These are phyloP conservation scores for Mycena belliarum DNA, from an alignment of 768 basidiomycete species.

Conservation along the genomic window DNA sequence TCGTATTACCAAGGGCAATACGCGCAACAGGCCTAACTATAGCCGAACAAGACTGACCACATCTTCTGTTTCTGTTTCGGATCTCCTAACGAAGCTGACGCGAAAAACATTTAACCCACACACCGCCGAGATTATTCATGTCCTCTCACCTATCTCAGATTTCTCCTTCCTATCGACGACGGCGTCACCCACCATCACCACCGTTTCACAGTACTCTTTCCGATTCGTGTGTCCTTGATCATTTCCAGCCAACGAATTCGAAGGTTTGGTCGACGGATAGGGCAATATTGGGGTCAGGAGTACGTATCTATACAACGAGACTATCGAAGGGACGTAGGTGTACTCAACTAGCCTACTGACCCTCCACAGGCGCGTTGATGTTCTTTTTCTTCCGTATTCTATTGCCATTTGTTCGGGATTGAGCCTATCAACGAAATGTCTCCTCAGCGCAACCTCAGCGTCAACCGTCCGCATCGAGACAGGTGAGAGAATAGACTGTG, in stretches of 20 bases:
- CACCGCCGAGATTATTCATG: slow-evolving; percentile 33
- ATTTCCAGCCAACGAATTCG: not conserved
- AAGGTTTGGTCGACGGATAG: slow-evolving; percentile 4
- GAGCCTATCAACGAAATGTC: too few relatives aligned
- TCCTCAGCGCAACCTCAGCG: too few relatives aligned
- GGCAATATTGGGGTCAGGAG: not conserved
- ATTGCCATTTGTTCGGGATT: too few relatives aligned
- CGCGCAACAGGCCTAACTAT: slow-evolving; percentile 56
- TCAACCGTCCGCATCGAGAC: too few relatives aligned
- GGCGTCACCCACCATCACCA: slow-evolving; percentile 2
- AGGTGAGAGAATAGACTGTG: too few relatives aligned
- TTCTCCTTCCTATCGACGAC: slow-evolving; percentile 1
- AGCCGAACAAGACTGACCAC: slow-evolving; percentile 26
- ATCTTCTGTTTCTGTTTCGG: slow-evolving; percentile 34
- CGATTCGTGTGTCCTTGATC: not conserved
- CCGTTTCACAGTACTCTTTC: slow-evolving; percentile 6
- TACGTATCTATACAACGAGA: slow-evolving; percentile 24
- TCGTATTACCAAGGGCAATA: slow-evolving; percentile 91
- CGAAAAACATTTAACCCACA: slow-evolving; percentile 36
- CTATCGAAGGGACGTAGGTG: slow-evolving; percentile 25
- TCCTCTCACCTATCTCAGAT: slow-evolving; percentile 25
- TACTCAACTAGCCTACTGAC: slow-evolving; percentile 28
- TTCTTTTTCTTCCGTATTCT: slow-evolving; percentile 20
- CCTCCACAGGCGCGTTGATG: slow-evolving; percentile 19
- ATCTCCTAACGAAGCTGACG: slow-evolving; percentile 49